A percentile compares a stretch with the other conserved stretches of the same genome.
Evolutionary conservation across 106 monocot genomes (phyloP).

Genomic region (Chionographis japonica): DNA sequence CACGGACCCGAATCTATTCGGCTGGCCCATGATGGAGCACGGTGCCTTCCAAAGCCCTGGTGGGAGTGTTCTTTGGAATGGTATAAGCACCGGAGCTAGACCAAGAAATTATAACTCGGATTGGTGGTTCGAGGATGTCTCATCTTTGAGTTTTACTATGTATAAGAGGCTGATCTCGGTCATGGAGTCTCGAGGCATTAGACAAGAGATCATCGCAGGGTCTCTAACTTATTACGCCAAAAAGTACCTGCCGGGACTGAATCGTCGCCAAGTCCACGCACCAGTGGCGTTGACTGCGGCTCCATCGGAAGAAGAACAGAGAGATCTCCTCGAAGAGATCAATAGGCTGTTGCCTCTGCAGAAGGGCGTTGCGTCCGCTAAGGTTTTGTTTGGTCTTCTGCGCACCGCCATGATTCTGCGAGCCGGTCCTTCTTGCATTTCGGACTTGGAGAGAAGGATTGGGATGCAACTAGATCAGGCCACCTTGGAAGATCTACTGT

Average conservation of each 20-base stretch:
- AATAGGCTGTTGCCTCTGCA: slow-evolving; percentile 24
- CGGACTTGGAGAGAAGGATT: slow-evolving; percentile 39
- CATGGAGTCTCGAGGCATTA: slow-evolving; percentile 33
- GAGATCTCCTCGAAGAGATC: slow-evolving; percentile 35
- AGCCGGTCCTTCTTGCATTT: slow-evolving; percentile 24
- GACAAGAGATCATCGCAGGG: slow-evolving; percentile 30
- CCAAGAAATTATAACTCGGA: slow-evolving; percentile 22
- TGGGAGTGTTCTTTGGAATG: slow-evolving; percentile 56
- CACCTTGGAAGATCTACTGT: slow-evolving; percentile 37
- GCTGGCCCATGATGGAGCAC: slow-evolving; percentile 29
- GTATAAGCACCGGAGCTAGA: slow-evolving; percentile 39
- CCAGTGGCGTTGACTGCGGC: neutral
- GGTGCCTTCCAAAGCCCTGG: slow-evolving; percentile 55
- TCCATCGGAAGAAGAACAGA: slow-evolving; percentile 39
- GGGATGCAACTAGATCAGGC: slow-evolving; percentile 50
- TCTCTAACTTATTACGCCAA: slow-evolving; percentile 28
- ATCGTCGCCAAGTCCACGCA: slow-evolving; percentile 10
- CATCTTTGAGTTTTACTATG: slow-evolving; percentile 32
- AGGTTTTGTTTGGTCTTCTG: slow-evolving; percentile 46
- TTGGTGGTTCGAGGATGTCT: slow-evolving; percentile 63
- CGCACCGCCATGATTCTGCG: slow-evolving; percentile 35
- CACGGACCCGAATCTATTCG: slow-evolving; percentile 33
- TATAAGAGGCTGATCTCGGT: slow-evolving; percentile 32
- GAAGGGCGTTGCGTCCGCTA: slow-evolving; percentile 26
- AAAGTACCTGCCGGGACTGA: slow-evolving; percentile 34